Evolutionary conservation across 2,329 filamentous ascomycete genomes (phyloP), one percentile per base, ranked within the genome.

Genomic region (Intubia oerlemansii): DNA sequence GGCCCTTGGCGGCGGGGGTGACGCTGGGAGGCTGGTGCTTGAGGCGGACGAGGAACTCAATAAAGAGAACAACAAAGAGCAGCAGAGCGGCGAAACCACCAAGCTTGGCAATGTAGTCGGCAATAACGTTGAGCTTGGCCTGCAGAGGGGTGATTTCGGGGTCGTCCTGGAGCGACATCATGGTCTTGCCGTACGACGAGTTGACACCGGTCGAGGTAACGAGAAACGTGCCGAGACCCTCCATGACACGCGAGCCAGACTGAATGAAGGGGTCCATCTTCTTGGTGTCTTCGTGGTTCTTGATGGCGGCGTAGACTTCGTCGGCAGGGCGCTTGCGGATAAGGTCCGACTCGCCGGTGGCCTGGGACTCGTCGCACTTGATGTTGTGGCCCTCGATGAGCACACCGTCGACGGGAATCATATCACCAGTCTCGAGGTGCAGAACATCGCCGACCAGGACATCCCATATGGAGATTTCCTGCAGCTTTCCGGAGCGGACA

Each of bases 231-330:
- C 76, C 76, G 7, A 80, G 65, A 25, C 76, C 76, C 44, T 81
- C 75, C 51, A 80, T 73, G 33, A 81, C 73, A 36, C 75, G 75
- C 29, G 70, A 63, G 18, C 76, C 84, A 17, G 82, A 92, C 39
- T 91, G 78, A 41, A 93, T 79, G 40, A 84, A 80, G 0, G 76
- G 76, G 38, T 84, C 77, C 49, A 81, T 62, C 48, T 81, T 81
- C 52, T 66, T 72, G 15, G 73, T 55, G 25, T 57, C 57, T 24
- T 73, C 63, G 39, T 66, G 56, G 36, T 64, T 67, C 39, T 77
- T 66, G 40, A 82, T 76, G 16, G 72, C 72, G 13, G 58, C 56
- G 42, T 59, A 75, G 13, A 79, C 77, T 15, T 78, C 71, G 27
- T 78, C 70, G 23, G 58, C 71, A 5, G 64, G 44, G 18, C 53